These are phyloP conservation scores for Bacidia rubella DNA, from an alignment of 495 filamentous ascomycete genomes.

Conservation along the genomic window DNA sequence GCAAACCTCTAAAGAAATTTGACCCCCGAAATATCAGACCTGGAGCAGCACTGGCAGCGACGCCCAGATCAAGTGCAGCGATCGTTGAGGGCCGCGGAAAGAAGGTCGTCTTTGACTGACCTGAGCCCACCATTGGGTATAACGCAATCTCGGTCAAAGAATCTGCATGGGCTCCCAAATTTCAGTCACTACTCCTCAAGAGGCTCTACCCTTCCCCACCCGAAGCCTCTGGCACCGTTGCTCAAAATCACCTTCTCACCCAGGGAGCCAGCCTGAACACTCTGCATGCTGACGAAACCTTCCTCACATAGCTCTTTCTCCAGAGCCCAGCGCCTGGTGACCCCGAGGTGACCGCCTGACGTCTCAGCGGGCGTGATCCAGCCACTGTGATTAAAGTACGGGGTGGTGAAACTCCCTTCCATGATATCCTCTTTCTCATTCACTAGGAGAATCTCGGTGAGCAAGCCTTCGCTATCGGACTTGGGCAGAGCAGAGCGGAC, in stretches of 20 bases:
- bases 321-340: slow-evolving; percentile 68
- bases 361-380: slow-evolving; percentile 50
- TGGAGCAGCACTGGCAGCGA: slow-evolving; percentile 30
- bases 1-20: slow-evolving; percentile 1
- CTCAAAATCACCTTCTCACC: slow-evolving; percentile 76
- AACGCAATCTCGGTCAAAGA: background rate
- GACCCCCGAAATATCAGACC: slow-evolving; percentile 21
- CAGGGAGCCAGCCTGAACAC: slow-evolving; percentile 35
- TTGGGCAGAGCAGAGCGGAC: slow-evolving; percentile 33
- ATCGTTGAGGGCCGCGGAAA: slow-evolving; percentile 70
- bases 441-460: slow-evolving; percentile 39
- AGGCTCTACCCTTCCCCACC: slow-evolving; percentile 27
- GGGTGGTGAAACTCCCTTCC: slow-evolving; percentile 73
- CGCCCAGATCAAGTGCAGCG: slow-evolving; percentile 50
- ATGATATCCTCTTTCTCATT: slow-evolving; percentile 57
- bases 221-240: slow-evolving; percentile 73
- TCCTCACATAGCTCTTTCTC: slow-evolving; percentile 50
- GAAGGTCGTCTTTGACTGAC: slow-evolving; percentile 68
- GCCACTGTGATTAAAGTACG: slow-evolving; percentile 59
- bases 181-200: background rate
- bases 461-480: background rate
- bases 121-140: background rate
- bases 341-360: slow-evolving; percentile 67
- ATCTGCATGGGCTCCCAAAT: background rate
- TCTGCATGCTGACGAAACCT: slow-evolving; percentile 36